Percentiles rank a stretch among this genome's conserved stretches.
Conservation (phyloP, 306 rosid species). For the Albizia julibrissin region DNA sequence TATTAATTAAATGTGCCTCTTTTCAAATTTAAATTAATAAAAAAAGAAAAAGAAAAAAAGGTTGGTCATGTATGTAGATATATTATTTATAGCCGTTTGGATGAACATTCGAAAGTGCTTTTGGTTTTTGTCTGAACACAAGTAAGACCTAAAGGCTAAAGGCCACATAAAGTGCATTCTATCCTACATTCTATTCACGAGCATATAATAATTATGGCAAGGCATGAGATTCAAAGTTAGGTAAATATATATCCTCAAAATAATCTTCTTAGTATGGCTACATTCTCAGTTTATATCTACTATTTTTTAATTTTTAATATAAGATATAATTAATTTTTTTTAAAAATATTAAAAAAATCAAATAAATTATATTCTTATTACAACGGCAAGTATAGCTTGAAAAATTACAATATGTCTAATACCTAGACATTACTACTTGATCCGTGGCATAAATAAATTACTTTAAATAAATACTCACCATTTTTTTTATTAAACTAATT, state of each 20-base stretch:
- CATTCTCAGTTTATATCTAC: neutral
- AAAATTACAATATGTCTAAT: no score
- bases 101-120: neutral
- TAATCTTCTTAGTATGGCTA: neutral
- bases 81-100: no score
- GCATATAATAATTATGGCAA: neutral
- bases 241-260: neutral
- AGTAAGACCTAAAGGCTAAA: neutral
- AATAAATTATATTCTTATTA: no score
- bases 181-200: neutral
- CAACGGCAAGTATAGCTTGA: no score
- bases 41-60: neutral
- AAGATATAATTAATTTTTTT: no score
- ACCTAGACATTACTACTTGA: no score
- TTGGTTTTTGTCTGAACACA: slow-evolving; percentile 6
- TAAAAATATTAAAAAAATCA: no score
- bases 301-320: no score
- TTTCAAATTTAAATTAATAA: neutral
- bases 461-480: no score
- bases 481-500: no score
- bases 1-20: neutral
- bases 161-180: neutral
- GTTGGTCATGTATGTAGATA: no score
- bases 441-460: no score
- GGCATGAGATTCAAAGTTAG: slow-evolving; percentile 15